Evolutionary conservation across 2,329 filamentous ascomycete species (phyloP), one percentile per base, ranked within the genome.

Genomic region (Ophiostoma australiae): DNA sequence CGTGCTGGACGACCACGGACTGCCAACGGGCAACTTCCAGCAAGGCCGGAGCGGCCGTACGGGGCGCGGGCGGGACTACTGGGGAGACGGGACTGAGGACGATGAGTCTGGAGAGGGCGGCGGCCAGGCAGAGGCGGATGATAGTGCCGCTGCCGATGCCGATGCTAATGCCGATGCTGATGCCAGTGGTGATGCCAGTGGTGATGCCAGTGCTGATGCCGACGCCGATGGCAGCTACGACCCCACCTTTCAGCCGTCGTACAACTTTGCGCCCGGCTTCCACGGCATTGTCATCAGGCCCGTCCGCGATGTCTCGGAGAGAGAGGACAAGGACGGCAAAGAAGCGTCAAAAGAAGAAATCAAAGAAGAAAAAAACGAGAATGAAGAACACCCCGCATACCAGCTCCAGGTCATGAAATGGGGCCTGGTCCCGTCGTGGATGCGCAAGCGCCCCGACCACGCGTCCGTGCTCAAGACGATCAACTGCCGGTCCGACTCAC

Each of bases 361-460:
- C 48, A 20, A 1, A n/a, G n/a, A n/a, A n/a, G 5, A 52, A 20
- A 52, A 4, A 10, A 10, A 67, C n/a, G 20, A 97, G 96, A 6
- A 4, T 8, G 23, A 23, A 58, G 27, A 17, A 58, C 15, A 48
- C 0, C 58, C 58, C 4, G 4, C 31, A 7, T 66, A 66, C 82
- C 94, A 91, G 79, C 82, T 99, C 10, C 93, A 97, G 78, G 85
- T 89, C 1, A 98, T 98, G 91, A 94, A 93, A 85, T 99, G 95
- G 95, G 95, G 94, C 0, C 85, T 99, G 7, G 84, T 98, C 17
- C 94, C 95, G 0, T 97, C 90, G 79, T 98, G 94, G 94, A 96
- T 92, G 3, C 97, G 94, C 81, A 86, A 90, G 15, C 89, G 89
- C 69, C 92, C 93, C 0, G 89, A 93, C 77, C 94, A 95, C 76